Base-by-base conservation (phyloP, 352 stramenopile species). In the Pythium pectinolyticum region DNA sequence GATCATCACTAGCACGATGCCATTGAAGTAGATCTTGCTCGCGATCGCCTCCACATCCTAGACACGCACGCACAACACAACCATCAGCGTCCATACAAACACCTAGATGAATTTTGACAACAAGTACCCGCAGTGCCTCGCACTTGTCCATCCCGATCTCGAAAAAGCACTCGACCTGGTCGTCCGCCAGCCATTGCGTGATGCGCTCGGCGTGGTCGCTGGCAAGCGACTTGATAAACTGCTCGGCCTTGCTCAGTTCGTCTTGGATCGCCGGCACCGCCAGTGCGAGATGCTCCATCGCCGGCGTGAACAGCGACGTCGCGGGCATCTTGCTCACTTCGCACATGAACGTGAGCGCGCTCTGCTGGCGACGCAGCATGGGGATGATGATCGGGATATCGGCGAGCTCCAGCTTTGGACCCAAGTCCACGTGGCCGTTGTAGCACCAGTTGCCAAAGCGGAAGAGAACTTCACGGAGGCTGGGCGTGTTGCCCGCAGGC, bases 391-490 rank as follows among this genome's bases (percentile, higher is more conserved):
- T 84, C 5, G 94, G 92, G 45, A 98, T 92, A 64, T 98, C 93
- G 0, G 75, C 73, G 20, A 98, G 75, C 50, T 90, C 80, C 37
- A 98, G 75, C 47, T 94, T 93, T 0, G 92, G 82, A 1, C 85
- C 89, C 3, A 98, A 72, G 47, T 98, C 88, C 17, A 98, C 90
- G 61, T 90, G 80, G 2, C 94, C 93, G 57, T 90, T 94, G 83
- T 98, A 98, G 76, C 93, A 98, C 95, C 95, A 98, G 64, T 87
- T 96, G 32, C 95, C 95, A 65, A 98, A 98, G 53, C 93, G 82
- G 66, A 98, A 98, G 30, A 98, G 82, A 46, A 97, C 92, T 51
- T 97, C 88, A n/a, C 90, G 84, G 30, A 96, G 78, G 56, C 75
- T 94, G 1, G 32, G 1, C 10, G 14, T 35, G 17, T 53, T 43